phyloP scores from a whole-genome alignment of 257 asterid species.

The Linaria vulgaris region DNA sequence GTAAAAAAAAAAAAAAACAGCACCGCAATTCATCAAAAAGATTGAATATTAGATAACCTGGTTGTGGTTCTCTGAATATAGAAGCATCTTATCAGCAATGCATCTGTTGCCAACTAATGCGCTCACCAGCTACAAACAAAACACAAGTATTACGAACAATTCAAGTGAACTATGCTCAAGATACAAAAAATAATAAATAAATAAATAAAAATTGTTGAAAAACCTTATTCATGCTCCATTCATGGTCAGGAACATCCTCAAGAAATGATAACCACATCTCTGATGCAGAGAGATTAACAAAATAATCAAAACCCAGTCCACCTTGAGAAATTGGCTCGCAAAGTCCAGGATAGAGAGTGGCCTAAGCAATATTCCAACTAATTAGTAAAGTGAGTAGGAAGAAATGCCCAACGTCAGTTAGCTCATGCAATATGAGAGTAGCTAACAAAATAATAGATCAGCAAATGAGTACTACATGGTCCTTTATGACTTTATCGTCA shows the following conservation, averaged over 20 bases:
- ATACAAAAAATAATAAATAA: too few species aligned
- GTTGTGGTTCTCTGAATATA: constrained; percentile 93
- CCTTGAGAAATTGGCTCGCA: constrained; percentile 89
- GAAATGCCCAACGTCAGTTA: constrained; percentile 8
- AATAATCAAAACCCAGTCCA: constrained; percentile 94
- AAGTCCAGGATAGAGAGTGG: constrained; percentile 90
- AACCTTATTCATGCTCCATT: constrained; percentile 98
- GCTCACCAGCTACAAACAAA: constrained; percentile 61
- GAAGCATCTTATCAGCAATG: constrained; percentile 71
- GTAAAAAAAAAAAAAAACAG: background rate
- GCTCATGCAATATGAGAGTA: background rate
- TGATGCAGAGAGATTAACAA: constrained; percentile 85
- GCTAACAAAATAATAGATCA: constrained; percentile 3
- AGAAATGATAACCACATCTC: constrained; percentile 83
- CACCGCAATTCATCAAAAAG: background rate
- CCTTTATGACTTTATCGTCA: background rate
- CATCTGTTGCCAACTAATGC: constrained; percentile 55
- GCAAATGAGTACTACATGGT: background rate
- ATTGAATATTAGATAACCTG: constrained; percentile 54
- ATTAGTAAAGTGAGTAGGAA: constrained; percentile 2
- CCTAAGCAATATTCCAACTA: constrained; percentile 47
- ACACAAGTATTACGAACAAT: constrained; percentile 25
- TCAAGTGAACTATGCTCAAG: constrained; percentile 6
- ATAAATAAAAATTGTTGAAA: constrained; percentile 19
- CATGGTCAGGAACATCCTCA: constrained; percentile 69